Base-by-base conservation (phyloP, 2,329 filamentous ascomycete genomes). In the Phyllosticta citrichinensis region DNA sequence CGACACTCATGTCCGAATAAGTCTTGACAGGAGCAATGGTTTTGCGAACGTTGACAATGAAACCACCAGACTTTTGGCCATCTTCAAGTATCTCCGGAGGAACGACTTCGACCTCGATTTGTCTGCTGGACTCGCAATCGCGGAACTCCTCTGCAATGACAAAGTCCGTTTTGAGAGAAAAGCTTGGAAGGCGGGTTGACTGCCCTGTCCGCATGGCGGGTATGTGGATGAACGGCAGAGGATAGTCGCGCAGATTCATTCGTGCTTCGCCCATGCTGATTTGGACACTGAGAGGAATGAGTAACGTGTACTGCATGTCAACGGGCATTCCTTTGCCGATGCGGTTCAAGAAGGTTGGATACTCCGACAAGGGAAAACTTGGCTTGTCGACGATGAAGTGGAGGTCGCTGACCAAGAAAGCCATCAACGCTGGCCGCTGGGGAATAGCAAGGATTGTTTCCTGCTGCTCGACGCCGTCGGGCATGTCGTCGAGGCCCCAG, bases 291-390 rank as follows among this genome's bases (percentile, higher is more conserved):
- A 97, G 91, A 0, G 94, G 95, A 11, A 99, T 79, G 19, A 99
- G 81, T 20, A 99, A 79, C 10, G 91, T 86, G 71, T 97, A 99
- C 69, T 93, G 80, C 83, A 91, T 99, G 68, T 95, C 87, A 64
- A 85, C 81, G 0, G 94, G 94, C 85, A 99, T 95, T 0, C 94
- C 94, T 76, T 99, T 99, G n/a, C 94, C 94, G 62, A 97, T 87
- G 55, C 85, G 84, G 70, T 97, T 83, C 25, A 99, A 78, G 70
- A 96, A 99, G 17, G 88, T 83, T 0, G 93, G 89, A 60, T 93
- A 84, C 12, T 96, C 86, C 2, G 84, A 80, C 62, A 96, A 78
- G 0, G 91, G 87, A 70, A 99, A 99, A 0, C 89, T 93, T 0
- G 94, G 94, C 71, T 96, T 97, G 73, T 97, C 94, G 62, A 99